A percentile compares a stretch with the other conserved stretches of the same genome.
These are phyloP conservation scores for Echium plantagineum DNA, from an alignment of 257 asterid species.

Conservation along the genomic window DNA sequence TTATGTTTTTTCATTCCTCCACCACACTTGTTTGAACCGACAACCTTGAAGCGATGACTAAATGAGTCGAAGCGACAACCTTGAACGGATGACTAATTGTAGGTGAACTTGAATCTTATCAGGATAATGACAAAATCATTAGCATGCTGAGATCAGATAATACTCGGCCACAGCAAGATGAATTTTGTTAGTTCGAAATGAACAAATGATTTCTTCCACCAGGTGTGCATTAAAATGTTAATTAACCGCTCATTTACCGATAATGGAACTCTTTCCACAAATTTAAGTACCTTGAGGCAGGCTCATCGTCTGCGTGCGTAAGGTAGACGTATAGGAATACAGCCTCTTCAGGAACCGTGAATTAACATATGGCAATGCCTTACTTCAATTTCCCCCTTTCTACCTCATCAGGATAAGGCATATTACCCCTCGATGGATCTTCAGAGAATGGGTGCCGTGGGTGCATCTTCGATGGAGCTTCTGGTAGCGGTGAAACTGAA, in stretches of 20 bases:
- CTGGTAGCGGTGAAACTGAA: slow-evolving; percentile 42
- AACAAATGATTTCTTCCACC: background rate
- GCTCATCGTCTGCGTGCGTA: too few relatives aligned
- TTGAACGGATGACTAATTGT: background rate
- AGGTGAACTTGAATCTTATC: background rate
- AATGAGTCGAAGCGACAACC: too few relatives aligned
- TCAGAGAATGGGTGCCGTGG: slow-evolving; percentile 85
- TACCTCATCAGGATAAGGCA: slow-evolving; percentile 65
- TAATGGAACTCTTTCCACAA: background rate
- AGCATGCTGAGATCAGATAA: background rate
- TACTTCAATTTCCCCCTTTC: slow-evolving; percentile 82
- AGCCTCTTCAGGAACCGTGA: too few relatives aligned
- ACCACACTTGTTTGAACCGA: background rate
- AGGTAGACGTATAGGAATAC: too few relatives aligned
- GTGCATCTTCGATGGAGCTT: slow-evolving; percentile 61
- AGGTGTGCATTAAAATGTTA: background rate
- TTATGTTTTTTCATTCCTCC: background rate
- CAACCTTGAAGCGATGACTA: too few relatives aligned
- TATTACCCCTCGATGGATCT: slow-evolving; percentile 97
- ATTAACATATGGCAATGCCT: slow-evolving; percentile 49
- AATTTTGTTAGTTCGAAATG: background rate
- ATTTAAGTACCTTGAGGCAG: background rate
- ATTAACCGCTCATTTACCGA: background rate
- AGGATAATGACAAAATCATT: background rate
- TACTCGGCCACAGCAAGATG: background rate